A percentile compares a stretch with the other conserved stretches of the same genome.
Conservation (phyloP, 2,329 filamentous ascomycete genomes). For the Trichoderma semiorbis region DNA sequence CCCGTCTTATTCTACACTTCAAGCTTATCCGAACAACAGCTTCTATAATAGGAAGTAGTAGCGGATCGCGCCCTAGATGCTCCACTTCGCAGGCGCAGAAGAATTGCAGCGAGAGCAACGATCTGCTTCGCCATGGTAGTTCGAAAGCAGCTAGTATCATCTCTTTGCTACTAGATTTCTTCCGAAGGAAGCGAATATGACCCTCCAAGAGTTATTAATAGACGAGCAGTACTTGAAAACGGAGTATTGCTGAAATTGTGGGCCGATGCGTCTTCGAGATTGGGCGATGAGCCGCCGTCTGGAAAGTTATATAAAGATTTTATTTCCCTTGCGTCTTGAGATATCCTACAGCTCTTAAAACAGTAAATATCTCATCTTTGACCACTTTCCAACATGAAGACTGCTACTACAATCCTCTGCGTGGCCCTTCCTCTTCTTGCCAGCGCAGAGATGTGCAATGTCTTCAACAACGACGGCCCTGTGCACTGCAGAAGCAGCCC, state of each 20-base stretch:
- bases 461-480: conserved; percentile 1
- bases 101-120: neutral
- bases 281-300: neutral
- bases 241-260: neutral
- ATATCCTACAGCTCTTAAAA: neutral
- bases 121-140: conserved; percentile 1
- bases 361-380: neutral
- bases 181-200: neutral
- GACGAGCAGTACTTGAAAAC: neutral
- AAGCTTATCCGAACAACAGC: neutral
- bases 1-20: neutral
- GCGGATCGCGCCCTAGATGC: neutral
- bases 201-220: neutral
- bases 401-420: neutral
- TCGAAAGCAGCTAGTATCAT: neutral
- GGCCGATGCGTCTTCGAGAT: too few species aligned
- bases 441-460: neutral
- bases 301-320: neutral
- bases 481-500: conserved; percentile 6
- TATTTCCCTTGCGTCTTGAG: neutral
- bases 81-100: neutral
- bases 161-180: neutral
- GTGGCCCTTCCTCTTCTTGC: neutral
- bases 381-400: neutral
- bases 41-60: neutral